Base-by-base conservation (phyloP, 208 protist species). In the Trypanosoma rangeli region DNA sequence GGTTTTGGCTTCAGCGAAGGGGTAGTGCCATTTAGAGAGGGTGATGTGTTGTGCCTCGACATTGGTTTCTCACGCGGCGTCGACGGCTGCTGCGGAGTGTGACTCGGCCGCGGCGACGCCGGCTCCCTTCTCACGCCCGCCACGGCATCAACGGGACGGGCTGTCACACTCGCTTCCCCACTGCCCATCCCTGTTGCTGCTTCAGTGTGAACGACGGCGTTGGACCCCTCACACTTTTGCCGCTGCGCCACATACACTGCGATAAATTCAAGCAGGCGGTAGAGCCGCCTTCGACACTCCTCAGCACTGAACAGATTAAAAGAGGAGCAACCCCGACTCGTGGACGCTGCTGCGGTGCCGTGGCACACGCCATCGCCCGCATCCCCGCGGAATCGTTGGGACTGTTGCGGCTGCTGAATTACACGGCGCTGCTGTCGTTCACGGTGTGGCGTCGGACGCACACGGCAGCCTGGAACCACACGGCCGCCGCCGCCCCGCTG, bases 231-330 rank as follows among this genome's bases (percentile, higher is more conserved):
- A 59, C 22, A 79, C 26, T 68, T 53, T n/a, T 35, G 46, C 68
- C 74, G 78, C 28, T 73, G 44, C 22, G 31, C 44, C 31, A 74
- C 58, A 64, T 89, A 90, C 15, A 29, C 28, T 8, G 52, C 52
- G 33, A 90, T 52, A 59, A 93, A 93, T 16, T 49, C 31, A 50
- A 84, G 75, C 44, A 93, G 49, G 35, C 81, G 78, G 44, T 82
- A 76, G 29, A 93, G 77, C 9, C 81, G 76, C 13, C 65, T 76
- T 13, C 87, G 79, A 64, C 87, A 93, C 33, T 81, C 75, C 39
- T 85, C 82, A 0, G 84, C 79, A 58, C 73, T 66, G 54, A 90
- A 89, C 4, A 93, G 56, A 64, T 73, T 81, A 64, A 93, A 90
- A 2, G 78, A 79, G 22, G 24, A 56, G 31, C 29, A 50, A 28